Evolutionary conservation across 2,329 filamentous ascomycete genomes (phyloP), one percentile per base, ranked within the genome.

Genomic region (Ascocoryne sarcoides): DNA sequence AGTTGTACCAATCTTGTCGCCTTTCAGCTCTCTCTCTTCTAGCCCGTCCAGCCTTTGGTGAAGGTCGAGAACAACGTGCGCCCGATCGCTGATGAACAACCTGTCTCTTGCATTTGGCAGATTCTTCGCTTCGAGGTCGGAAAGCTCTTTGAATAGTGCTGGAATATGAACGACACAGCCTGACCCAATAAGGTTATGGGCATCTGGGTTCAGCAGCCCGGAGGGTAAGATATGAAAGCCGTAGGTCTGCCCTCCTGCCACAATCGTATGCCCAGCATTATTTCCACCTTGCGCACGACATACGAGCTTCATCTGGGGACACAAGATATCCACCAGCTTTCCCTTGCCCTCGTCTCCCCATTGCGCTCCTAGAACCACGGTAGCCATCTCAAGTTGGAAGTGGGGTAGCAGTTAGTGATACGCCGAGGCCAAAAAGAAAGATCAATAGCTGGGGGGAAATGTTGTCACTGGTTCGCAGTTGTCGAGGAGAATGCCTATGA

Each of bases 111-210:
- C 75, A 49, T 73, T 62, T 43, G 48, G 49, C 12, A 82, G 63
- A 10, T 76, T 76, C 56, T 82, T 75, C 38, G 66, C 66, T 52
- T 82, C 71, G 19, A 82, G 61, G 12, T 67, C 70, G 43, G 69
- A 64, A 32, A 84, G 65, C 60, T 84, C 79, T 51, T 73, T 71
- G 68, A 82, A 81, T 65, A 83, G 80, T 40, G 68, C 45, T 8
- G 76, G 76, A 39, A 82, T 70, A 61, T 85, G 75, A 50, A 86
- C 76, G 44, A 84, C 75, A 35, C 75, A 72, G 33, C 70, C 81
- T 34, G 79, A 81, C 44, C 82, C 84, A 57, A 89, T 82, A 40
- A 89, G 66, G 64, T 88, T 89, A 53, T 77, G 69, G 59, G 75
- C 84, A 33, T 66, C 65, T 5, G 82, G 79, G 58, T 82, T 84